Base-by-base conservation (phyloP, 1,284 basidiomycete species). In the Leccinum griseonigrum region DNA sequence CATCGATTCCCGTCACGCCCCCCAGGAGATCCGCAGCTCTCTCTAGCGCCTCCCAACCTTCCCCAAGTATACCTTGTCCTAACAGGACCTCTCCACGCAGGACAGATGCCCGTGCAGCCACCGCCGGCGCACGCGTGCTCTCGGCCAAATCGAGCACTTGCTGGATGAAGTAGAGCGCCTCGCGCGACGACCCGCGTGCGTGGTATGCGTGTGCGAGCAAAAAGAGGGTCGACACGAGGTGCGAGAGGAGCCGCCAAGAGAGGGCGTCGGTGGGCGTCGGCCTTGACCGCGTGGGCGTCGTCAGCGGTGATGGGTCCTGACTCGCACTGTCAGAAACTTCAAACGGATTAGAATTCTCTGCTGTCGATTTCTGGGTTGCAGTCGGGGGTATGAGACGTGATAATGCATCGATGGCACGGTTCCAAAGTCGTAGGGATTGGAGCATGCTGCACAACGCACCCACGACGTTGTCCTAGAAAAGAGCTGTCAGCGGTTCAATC, bases 101-200 rank as follows among this genome's bases (percentile, higher is more conserved):
- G 0, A 87, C 80, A 16, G 88, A 74, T 0, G 91, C 88, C 7
- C 89, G 83, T 22, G 86, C 84, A 2, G 83, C 73, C 68, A 91
- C 78, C 0, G 85, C 82, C 3, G 87, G 84, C 0, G 89, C 84
- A 59, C 86, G 86, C 13, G 94, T 71, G 3, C 86, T 79, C 48
- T 82, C 78, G 0, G 92, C 89, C 4, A 96, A 77, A 22, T 87
- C 83, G 11, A 83, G 78, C 0, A 89, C 91, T 68, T 94, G 88
- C 46, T 86, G 80, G 1, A 89, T 80, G 71, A 94, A 95, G 69
- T 91, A 94, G 64, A 93, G 88, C 4, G 91, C 87, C 68, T 95
- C 92, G 29, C 89, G 85, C 7, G 87, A 84, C 1, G 92, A 92
- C 0, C 95, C 95, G 5, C 92, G 84, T 0, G 79, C 72, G 16